Base-by-base conservation (phyloP, 1,284 basidiomycete genomes). In the Phlebopus sp. region DNA sequence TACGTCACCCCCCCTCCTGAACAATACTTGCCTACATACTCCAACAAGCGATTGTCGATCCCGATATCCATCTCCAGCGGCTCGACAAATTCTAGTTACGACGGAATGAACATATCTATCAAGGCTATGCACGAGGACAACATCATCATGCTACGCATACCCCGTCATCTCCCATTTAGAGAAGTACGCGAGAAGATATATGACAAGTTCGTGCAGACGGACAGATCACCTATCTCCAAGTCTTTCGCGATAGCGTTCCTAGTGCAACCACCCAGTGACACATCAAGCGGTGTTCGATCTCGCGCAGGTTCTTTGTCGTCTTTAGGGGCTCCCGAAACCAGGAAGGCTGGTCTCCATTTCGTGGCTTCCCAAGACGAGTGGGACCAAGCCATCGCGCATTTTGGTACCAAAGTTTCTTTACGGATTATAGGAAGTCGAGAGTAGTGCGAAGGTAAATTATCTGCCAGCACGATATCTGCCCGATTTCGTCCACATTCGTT, bases 81-180 rank as follows among this genome's bases (percentile, higher is more conserved):
- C 27, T 64, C 66, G 5, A 63, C 61, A 18, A 54, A 51, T 3
- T 55, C 63, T 56, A 57, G 68, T 58, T n/a, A 54, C 3, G 50
- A 57, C 42, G 47, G 43, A 13, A 60, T 55, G 35, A 53, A 64
- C n/a, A 57, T 88, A 47, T 72, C 76, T 5, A 74, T 89, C 68
- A 89, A 89, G 66, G 85, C 78, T 10, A 75, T 77, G 37, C 76
- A 78, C 50, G 76, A 79, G 57, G 73, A 79, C 54, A 70, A 74
- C 27, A 81, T 84, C 52, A 72, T 90, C 54, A 68, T 84, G 49
- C 72, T 89, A 46, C 81, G 83, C 45, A 67, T 76, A 13, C 63
- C 75, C 7, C 70, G 71, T 47, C 62, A 69, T 25, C 69, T 71
- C 42, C 43, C 74, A 4, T 74, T 82, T 48, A 56, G 59, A 10